These are phyloP conservation scores for Pisolithus marmoratus DNA, from an alignment of 768 basidiomycete species.

Conservation along the genomic window DNA sequence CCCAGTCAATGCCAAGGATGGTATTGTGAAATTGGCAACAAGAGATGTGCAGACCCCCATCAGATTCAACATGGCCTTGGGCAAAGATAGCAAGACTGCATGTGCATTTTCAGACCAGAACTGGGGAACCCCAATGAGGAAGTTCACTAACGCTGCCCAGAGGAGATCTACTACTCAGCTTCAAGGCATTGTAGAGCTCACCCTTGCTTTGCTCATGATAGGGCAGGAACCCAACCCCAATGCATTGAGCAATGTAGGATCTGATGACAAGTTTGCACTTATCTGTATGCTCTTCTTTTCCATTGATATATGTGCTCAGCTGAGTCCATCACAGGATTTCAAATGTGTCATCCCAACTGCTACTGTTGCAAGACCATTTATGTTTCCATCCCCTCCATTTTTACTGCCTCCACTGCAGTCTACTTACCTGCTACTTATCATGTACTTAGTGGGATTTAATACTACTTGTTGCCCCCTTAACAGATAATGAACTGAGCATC, in stretches of 20 bases:
- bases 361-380: too few species aligned
- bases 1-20: background rate
- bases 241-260: background rate
- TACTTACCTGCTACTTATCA: too few species aligned
- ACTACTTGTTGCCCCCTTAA: too few species aligned
- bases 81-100: slow-evolving; percentile 3
- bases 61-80: slow-evolving; percentile 3
- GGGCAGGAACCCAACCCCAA: background rate
- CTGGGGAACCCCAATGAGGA: slow-evolving; percentile 1
- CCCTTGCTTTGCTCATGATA: too few species aligned
- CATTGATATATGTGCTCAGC: too few species aligned
- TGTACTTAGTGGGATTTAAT: too few species aligned
- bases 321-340: too few species aligned
- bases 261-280: background rate
- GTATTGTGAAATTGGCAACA: background rate
- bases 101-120: slow-evolving; percentile 4
- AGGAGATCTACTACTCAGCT: slow-evolving; percentile 5
- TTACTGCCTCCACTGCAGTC: too few species aligned
- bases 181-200: slow-evolving; percentile 2
- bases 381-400: too few species aligned
- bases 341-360: too few species aligned
- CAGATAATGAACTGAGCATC: too few species aligned
- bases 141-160: background rate
- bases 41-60: background rate
- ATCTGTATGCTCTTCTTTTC: background rate